phyloP scores from a whole-genome alignment of 1,139 yeast genomes.

The Pichia kudriavzevii region DNA sequence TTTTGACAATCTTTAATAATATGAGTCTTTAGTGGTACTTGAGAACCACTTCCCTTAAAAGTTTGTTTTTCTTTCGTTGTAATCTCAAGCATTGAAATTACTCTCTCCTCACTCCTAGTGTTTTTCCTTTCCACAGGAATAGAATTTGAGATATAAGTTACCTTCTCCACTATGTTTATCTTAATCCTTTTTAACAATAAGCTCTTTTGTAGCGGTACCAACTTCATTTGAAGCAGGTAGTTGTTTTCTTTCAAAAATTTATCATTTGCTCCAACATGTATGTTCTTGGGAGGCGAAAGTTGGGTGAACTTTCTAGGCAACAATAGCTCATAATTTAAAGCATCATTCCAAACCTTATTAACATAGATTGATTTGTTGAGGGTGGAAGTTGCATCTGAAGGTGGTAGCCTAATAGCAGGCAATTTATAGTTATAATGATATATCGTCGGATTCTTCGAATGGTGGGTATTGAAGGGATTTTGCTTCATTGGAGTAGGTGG shows the following conservation, averaged over 20 bases:
- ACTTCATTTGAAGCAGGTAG: constrained; percentile 52
- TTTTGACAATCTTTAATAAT: constrained; percentile 51
- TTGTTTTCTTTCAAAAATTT: constrained; percentile 28
- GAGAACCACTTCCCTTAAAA: constrained; percentile 20
- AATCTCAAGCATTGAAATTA: constrained; percentile 53
- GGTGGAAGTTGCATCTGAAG: constrained; percentile 64
- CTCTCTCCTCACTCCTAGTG: constrained; percentile 42
- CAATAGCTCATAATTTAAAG: constrained; percentile 70
- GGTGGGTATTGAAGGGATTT: not conserved
- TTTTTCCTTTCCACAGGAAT: constrained; percentile 30
- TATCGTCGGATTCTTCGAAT: constrained; percentile 1
- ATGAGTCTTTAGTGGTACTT: constrained; percentile 48
- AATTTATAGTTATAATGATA: constrained; percentile 32
- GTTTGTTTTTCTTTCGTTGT: constrained; percentile 36
- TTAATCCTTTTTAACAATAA: constrained; percentile 64
- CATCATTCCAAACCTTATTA: constrained; percentile 74
- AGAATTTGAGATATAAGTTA: constrained; percentile 55
- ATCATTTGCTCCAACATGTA: constrained; percentile 26
- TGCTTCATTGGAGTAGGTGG: constrained; percentile 5
- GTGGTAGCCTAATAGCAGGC: constrained; percentile 71
- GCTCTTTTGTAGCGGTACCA: constrained; percentile 65
- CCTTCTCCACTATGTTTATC: constrained; percentile 64
- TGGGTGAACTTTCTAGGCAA: constrained; percentile 71
- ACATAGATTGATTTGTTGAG: constrained; percentile 78
- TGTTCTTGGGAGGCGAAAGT: constrained; percentile 41